These are phyloP conservation scores for Pythium coloratum DNA, from an alignment of 352 stramenopile species.

Conservation along the genomic window DNA sequence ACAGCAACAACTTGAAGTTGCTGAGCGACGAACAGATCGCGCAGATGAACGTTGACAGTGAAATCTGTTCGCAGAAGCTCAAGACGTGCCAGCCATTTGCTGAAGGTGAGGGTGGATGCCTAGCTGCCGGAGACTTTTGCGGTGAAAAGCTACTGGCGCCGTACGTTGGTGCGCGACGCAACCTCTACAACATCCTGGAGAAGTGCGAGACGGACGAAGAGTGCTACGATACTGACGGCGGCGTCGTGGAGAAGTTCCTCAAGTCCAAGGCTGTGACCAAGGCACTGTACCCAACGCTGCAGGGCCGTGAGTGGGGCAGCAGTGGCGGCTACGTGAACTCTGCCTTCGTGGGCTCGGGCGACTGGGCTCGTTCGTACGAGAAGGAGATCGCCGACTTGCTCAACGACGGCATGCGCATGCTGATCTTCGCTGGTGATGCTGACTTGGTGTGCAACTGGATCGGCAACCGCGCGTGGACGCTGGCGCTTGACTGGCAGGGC, in stretches of 20 bases:
- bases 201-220: constrained; percentile 22
- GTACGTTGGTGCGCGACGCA: constrained; percentile 17
- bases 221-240: constrained; percentile 14
- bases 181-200: constrained; percentile 37
- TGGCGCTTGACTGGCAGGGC: constrained; percentile 89
- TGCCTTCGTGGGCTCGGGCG: constrained; percentile 29
- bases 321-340: constrained; percentile 6
- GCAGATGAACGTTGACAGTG: constrained; percentile 21
- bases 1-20: constrained; percentile 34
- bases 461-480: constrained; percentile 92
- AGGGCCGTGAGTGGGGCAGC: constrained; percentile 34
- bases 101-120: constrained; percentile 16
- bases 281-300: not conserved
- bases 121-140: constrained; percentile 23
- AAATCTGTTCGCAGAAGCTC: constrained; percentile 28
- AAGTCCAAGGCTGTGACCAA: not conserved
- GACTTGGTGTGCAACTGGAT: constrained; percentile 97
- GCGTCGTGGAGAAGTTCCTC: constrained; percentile 17
- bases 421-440: constrained; percentile 21
- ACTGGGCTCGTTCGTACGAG: constrained; percentile 90
- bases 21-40: constrained; percentile 16
- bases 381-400: constrained; percentile 73
- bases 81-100: constrained; percentile 18
- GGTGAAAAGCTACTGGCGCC: constrained; percentile 24
- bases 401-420: constrained; percentile 25